Conservation (phyloP, 192 early-diverging fungal genomes). For the Rhizoclosmatium globosum region DNA sequence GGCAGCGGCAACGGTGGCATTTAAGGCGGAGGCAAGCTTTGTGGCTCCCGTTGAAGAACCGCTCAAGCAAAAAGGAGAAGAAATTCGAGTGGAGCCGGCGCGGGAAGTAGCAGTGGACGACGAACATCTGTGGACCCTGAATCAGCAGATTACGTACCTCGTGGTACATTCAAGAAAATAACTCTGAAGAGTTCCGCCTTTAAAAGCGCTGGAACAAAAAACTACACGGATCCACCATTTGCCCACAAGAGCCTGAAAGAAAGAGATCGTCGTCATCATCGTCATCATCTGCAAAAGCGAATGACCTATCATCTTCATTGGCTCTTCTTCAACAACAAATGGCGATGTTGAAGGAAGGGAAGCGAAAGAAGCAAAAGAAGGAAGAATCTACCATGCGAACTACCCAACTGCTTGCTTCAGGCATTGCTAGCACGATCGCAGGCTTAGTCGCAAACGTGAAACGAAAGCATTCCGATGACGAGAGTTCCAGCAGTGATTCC, state of each 20-base stretch:
- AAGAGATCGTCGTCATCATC: background rate
- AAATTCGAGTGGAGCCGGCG: background rate
- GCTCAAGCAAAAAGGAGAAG: background rate
- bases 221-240: background rate
- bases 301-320: background rate
- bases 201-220: background rate
- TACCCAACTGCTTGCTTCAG: conserved; percentile 9
- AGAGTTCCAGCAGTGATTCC: background rate
- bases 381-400: background rate
- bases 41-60: background rate
- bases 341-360: background rate
- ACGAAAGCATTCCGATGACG: background rate
- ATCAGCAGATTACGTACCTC: background rate
- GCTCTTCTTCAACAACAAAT: conserved; percentile 3
- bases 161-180: background rate
- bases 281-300: background rate
- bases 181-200: background rate
- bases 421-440: conserved; percentile 1
- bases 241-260: background rate
- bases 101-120: too few species aligned
- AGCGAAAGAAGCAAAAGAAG: conserved; percentile 1
- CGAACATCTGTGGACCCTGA: background rate
- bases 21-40: background rate
- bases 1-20: background rate
- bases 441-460: conserved; percentile 3